Conservation (phyloP, 371 early-diverging fungal species). For the Umbelopsis sp. region DNA sequence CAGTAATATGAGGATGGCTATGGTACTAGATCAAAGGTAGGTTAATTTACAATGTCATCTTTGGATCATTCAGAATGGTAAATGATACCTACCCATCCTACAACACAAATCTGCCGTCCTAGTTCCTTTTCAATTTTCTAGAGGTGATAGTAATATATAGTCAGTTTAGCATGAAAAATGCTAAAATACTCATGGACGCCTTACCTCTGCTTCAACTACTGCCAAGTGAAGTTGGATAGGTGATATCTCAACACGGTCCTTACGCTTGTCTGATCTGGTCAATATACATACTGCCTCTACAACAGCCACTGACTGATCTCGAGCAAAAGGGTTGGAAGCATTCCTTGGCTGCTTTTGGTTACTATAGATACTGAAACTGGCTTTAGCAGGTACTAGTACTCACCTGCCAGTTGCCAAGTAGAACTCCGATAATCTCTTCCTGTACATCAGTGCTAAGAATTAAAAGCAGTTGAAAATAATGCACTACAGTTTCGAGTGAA, state of each 20-base stretch:
- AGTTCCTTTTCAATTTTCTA: slow-evolving; percentile 49
- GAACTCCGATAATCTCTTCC: slow-evolving; percentile 77
- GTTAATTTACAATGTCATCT: not conserved
- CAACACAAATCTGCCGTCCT: slow-evolving; percentile 56
- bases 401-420: slow-evolving; percentile 72
- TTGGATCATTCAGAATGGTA: not conserved
- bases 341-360: not conserved
- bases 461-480: no score
- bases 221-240: slow-evolving; percentile 70
- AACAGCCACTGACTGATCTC: slow-evolving; percentile 40
- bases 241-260: slow-evolving; percentile 74
- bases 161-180: not conserved
- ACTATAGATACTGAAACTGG: not conserved
- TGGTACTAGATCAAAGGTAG: slow-evolving; percentile 43
- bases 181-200: not conserved
- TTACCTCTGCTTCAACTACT: slow-evolving; percentile 66
- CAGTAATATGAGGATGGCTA: slow-evolving; percentile 79
- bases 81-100: slow-evolving; percentile 68
- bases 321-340: slow-evolving; percentile 13
- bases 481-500: no score
- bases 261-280: slow-evolving; percentile 75
- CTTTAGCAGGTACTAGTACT: not conserved
- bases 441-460: slow-evolving; percentile 14
- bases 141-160: not conserved
- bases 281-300: slow-evolving; percentile 62